Evolutionary conservation across 1,284 basidiomycete genomes (phyloP).

Genomic region (Moesziomyces globuligerus): DNA sequence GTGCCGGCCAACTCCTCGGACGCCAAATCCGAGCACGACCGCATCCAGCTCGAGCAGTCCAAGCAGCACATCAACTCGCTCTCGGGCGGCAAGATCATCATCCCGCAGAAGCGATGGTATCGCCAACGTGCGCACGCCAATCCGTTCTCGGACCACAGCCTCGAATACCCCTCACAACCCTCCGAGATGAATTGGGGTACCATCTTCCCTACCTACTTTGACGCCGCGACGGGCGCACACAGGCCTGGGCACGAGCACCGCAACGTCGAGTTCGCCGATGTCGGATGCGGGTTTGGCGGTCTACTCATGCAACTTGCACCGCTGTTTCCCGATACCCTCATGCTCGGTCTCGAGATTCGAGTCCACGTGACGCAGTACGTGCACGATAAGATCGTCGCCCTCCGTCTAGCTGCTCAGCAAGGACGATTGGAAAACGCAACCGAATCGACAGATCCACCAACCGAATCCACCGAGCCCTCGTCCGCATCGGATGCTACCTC

Average conservation of each 20-base stretch:
- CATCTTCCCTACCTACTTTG: constrained; percentile 82
- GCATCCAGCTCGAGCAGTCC: constrained; percentile 40
- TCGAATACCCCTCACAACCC: constrained; percentile 88
- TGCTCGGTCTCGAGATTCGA: constrained; percentile 98
- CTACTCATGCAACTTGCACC: constrained; percentile 90
- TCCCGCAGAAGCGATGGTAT: constrained; percentile 88
- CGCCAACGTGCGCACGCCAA: constrained; percentile 97
- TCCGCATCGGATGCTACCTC: constrained; percentile 9
- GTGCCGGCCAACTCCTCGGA: constrained; percentile 18
- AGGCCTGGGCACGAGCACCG: constrained; percentile 4
- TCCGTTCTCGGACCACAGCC: constrained; percentile 93
- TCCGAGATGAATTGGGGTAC: constrained; percentile 81
- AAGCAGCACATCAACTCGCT: constrained; percentile 54
- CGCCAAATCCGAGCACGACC: constrained; percentile 34
- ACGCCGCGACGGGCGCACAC: constrained; percentile 44
- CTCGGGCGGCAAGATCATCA: constrained; percentile 51
- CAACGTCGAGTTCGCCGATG: constrained; percentile 93
- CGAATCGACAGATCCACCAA: not conserved
- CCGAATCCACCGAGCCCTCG: not conserved
- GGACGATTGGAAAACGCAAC: constrained; percentile 21
- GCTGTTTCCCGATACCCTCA: constrained; percentile 87
- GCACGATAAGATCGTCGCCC: constrained; percentile 87
- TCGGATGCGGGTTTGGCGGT: constrained; percentile 98
- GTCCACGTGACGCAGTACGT: constrained; percentile 97
- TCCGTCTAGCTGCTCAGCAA: constrained; percentile 73